Evolutionary conservation across 306 rosid species (phyloP), one percentile per base, ranked within the genome.

Genomic region (Rosa lucieae): DNA sequence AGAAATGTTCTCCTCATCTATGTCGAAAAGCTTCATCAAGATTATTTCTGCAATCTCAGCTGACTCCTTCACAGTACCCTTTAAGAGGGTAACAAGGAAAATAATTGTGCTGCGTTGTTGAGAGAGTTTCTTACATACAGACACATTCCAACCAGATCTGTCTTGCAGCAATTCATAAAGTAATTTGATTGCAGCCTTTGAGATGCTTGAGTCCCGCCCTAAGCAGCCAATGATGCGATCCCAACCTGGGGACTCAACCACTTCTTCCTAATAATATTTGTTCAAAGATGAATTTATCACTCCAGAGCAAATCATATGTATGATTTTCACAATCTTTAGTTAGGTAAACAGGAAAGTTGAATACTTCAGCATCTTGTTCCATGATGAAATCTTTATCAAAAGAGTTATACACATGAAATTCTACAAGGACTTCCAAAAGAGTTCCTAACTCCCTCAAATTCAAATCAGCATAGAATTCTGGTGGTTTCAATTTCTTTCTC

Each of bases 141-240:
- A 71, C 77, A 80, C 77, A 74, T 89, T 89, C 97, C 98, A 93
- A 61, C 92, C 89, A 42, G 90, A 81, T 67, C 83, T 88, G 42
- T 88, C 87, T 83, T 85, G 94, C 81, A 91, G 86, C 73, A 93
- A 79, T 79, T 91, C 97, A 68, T 83, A 79, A 21, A 93, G 82
- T 82, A 93, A 78, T 70, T 89, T 84, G 75, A 87, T 75, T 8
- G 98, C 96, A 32, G 87, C 94, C 83, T 83, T 83, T 48, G 94
- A 91, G 84, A 78, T 83, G 84, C 81, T 81, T 11, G 91, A 55
- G 78, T 90, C 82, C 40, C 90, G 70, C 62, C 87, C 87, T 76
- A 93, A 86, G 83, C 94, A 87, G 71, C 80, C 48, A 75, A 93
- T 74, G 46, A 91, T 87, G 79, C 70, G 86, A 85, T 87, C 89